A percentile compares a stretch with the other conserved stretches of the same genome.
Evolutionary conservation across 139 green algal genomes (phyloP).

Genomic region (Coccomyxa sp.): DNA sequence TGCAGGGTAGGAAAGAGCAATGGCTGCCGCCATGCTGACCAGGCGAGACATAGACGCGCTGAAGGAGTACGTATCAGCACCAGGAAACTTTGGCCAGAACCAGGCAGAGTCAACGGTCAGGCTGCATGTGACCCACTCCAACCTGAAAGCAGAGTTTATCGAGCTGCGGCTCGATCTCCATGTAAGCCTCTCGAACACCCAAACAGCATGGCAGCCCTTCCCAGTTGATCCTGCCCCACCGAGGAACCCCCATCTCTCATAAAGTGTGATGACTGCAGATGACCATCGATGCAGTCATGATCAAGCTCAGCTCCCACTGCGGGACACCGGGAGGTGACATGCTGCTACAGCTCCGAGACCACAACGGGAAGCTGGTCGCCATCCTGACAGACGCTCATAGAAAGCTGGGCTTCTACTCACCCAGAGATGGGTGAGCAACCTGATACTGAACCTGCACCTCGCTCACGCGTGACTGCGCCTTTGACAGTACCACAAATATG

Average conservation of each 20-base stretch:
- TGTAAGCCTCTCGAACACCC: too few relatives aligned
- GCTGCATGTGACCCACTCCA: conserved; percentile 87
- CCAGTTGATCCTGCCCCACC: too few relatives aligned
- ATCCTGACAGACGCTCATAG: conserved; percentile 50
- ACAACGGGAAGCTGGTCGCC: conserved; percentile 41
- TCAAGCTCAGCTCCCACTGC: conserved; percentile 84
- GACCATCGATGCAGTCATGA: conserved; percentile 78
- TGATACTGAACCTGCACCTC: neutral
- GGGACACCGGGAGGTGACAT: conserved; percentile 78
- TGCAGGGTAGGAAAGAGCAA: neutral
- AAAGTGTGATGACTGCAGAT: conserved; percentile 58
- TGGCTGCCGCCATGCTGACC: conserved; percentile 9
- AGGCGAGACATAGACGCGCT: conserved; percentile 39
- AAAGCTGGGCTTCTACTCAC: conserved; percentile 96
- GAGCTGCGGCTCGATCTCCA: conserved; percentile 91
- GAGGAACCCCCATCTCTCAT: too few relatives aligned
- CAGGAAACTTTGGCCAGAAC: conserved; percentile 40
- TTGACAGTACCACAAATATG: too few relatives aligned
- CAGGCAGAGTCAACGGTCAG: conserved; percentile 81
- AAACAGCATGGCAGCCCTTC: too few relatives aligned
- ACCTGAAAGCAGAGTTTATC: conserved; percentile 87
- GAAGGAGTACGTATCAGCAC: conserved; percentile 53
- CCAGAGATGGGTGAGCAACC: conserved; percentile 61
- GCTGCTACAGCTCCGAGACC: conserved; percentile 81
- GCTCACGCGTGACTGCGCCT: too few relatives aligned